Evolutionary conservation across 768 basidiomycete species (phyloP), one percentile per base, ranked within the genome.

Genomic region (Butyriboletus loyo): DNA sequence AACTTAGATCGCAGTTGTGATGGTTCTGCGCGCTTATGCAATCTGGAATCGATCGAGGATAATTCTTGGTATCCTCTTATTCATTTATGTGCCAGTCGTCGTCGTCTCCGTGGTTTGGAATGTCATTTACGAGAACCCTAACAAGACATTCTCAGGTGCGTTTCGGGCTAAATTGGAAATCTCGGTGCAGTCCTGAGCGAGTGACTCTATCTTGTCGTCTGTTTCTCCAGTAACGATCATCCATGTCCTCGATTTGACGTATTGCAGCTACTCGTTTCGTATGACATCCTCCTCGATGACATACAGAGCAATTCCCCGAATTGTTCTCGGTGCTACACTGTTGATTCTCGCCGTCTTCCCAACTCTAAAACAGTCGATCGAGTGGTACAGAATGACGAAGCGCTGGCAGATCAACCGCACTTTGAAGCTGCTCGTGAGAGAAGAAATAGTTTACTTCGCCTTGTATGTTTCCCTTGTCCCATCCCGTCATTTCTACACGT

Each of bases 1-100:
- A 2, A 58, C 13, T 22, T n/a, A 2, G 10, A 14, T 7, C 7
- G 14, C 14, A 61, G 59, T 61, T 19, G 25, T 61, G 27, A 61
- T 61, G 58, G 37, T 59, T 11, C 41, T 58, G 13, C 59, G 59
- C 2, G 49, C 58, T 5, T 59, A 60, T 24, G 45, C 53, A n/a
- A 58, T 60, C 34, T 60, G 51, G 49, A 19, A 22, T n/a, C 50
- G 30, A 17, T 60, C 57, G n/a, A 50, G 10, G 22, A 40, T 13
- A 8, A 21, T 60, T 8, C 54, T 60, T 13, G 21, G 22, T 5
- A 10, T 53, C 28, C 54, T 59, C 22, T 15, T 59, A 2, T 30
- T 31, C 7, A 17, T 56, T 22, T 56, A 41, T 17, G 10, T 46
- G 17, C 3, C 34, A 1, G 32, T 37, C 21, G 15, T 49, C 1